These are phyloP conservation scores for Pleurotus sapidus DNA, from an alignment of 768 basidiomycete species.

Conservation along the genomic window DNA sequence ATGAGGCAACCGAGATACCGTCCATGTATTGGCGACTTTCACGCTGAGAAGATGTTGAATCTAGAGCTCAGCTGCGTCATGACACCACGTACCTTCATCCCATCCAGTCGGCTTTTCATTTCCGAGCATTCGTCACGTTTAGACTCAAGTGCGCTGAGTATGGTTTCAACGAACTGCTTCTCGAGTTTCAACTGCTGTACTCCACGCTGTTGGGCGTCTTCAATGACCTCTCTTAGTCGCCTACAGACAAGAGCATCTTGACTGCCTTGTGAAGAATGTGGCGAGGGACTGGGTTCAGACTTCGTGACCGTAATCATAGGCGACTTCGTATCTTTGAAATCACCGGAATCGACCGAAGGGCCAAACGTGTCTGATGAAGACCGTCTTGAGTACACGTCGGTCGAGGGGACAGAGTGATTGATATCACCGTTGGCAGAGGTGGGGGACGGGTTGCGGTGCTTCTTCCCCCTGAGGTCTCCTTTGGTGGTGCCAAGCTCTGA, in stretches of 20 bases:
- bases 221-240: conserved; percentile 55
- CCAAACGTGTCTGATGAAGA: neutral
- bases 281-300: conserved; percentile 28
- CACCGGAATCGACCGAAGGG: neutral
- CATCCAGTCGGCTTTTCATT: conserved; percentile 78
- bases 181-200: conserved; percentile 68
- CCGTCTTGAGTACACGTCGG: too few species aligned
- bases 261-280: conserved; percentile 28
- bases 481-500: neutral
- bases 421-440: neutral
- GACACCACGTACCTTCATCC: conserved; percentile 68
- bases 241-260: conserved; percentile 45
- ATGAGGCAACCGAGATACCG: conserved; percentile 88
- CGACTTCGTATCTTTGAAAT: neutral
- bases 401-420: neutral
- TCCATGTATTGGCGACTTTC: conserved; percentile 91
- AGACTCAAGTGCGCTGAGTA: conserved; percentile 64
- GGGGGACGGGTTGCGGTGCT: neutral
- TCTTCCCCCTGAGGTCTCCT: neutral
- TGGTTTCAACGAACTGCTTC: conserved; percentile 65
- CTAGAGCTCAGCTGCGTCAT: neutral
- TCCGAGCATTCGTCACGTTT: conserved; percentile 56
- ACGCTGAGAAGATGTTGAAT: conserved; percentile 46
- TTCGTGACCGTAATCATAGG: conserved; percentile 44
- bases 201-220: conserved; percentile 57